Base-by-base conservation (phyloP, 495 filamentous ascomycete genomes). In the Aspergillus diversus region DNA sequence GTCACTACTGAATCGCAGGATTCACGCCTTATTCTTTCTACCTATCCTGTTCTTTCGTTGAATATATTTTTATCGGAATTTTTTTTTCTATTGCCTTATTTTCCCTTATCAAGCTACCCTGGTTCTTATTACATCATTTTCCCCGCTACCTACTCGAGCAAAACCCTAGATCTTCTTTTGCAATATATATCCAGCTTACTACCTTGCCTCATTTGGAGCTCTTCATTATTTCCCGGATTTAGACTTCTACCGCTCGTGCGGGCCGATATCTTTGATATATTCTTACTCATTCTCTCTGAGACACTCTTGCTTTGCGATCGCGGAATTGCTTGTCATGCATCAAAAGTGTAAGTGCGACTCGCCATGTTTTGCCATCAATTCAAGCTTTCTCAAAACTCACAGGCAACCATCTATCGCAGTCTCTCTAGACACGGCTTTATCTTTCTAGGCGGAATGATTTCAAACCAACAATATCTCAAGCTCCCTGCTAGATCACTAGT, bases 371-470 rank as follows among this genome's bases (percentile, higher is more conserved):
- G 15, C 46, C 33, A 43, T 17, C 21, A 15, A 27, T 21, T 16
- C n/a, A 33, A 56, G 32, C 27, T 33, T 34, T 7, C 33, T 7
- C 21, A 27, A 49, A 35, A 1, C 60, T 63, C n/a, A 63, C 53
- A 15, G 48, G n/a, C 31, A 34, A 21, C 27, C 53, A 39, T 33
- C 50, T 17, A 34, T 55, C 43, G 60, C 33, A 61, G 63, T 46
- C 33, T 51, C 33, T 47, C 61, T 50, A 47, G 37, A 64, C 2
- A 33, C 39, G 51, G 33, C 51, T 21, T 50, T 49, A 47, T 59
- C 39, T 32, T 58, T 51, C 59, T 27, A 61, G 60, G 59, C 75
- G 74, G 72, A 66, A 80, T 80, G 77, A 73, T 73, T 76, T 60
- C 63, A 69, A 57, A 42, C 58, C 61, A 56, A 67, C 64, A 65